Evolutionary conservation across 2,329 filamentous ascomycete genomes (phyloP), one percentile per base, ranked within the genome.

Genomic region (Colletotrichum sp.): DNA sequence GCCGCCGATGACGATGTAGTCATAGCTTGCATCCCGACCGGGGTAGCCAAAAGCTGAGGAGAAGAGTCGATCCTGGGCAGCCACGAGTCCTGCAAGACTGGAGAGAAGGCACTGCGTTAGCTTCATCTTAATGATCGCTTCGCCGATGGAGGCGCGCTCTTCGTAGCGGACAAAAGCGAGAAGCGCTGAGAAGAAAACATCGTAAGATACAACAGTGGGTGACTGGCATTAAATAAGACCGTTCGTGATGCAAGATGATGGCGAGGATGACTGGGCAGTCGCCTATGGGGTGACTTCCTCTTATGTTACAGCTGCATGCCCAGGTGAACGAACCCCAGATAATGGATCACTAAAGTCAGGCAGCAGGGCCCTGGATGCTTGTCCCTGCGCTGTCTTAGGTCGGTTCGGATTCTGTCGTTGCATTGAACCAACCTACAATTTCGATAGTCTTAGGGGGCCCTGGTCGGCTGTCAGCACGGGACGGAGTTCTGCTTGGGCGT

Each of bases 1-100:
- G 36, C 85, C 85, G 34, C 86, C 85, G 27, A 85, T 79, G 10
- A 87, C 32, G 30, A 78, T 28, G 67, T 77, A 78, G 58, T 78
- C 77, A 48, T 68, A 78, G 34, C 74, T 78, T 8, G 71, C 67
- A 62, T 78, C 69, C 48, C 62, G 60, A 32, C 77, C 77, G 25
- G 77, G 74, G 10, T 77, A 70, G 28, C 74, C 77, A 36, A 78
- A 78, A 2, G 76, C 76, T 8, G 65, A 73, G 22, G 70, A 76
- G 32, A 66, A 71, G 30, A 75, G 52, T 25, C 72, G 68, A 28
- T 71, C 55, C 7, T 71, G 61, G 22, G 72, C 72, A 28, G 36
- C 36, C 18, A 8, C 68, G 39, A 71, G 18, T 9, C 55, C 39
- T 10, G 30, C 9, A 1, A 75, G 36, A 8, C 28, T 55, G 30